Base-by-base conservation (phyloP, 2,329 filamentous ascomycete genomes). In the Xylaria arbuscula region DNA sequence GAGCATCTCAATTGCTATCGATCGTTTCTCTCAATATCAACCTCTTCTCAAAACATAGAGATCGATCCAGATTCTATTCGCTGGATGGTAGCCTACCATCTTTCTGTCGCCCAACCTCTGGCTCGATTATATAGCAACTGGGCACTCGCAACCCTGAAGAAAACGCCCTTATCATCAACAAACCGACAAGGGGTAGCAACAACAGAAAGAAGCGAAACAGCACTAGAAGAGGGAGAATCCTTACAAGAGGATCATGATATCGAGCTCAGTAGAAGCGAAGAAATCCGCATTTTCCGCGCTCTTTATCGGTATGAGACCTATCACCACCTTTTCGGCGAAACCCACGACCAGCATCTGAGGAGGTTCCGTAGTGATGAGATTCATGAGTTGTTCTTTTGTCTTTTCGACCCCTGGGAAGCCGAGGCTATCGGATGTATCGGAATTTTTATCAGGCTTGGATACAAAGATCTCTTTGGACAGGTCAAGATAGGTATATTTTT, bases 251-350 rank as follows among this genome's bases (percentile, higher is more conserved):
- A 22, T 22, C 45, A 34, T 13, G 6, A 45, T n/a, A 8, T 22
- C 9, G 17, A 53, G 24, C 34, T 57, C 38, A 66, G 63, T 34
- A 63, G 42, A 51, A 62, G 60, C 54, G 73, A 76, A 58, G 56
- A 70, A 51, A 70, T 72, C 40, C 71, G 72, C 1, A 40, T 73
- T 42, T 73, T 71, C 28, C 67, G 62, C 9, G 74, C 73, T 6
- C 28, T 75, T 22, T 75, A 75, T 57, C 72, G 70, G 2, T 70
- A 68, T 32, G 70, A 73, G 1, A 71, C 70, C 1, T 75, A 53
- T 61, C 55, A 69, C 28, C 67, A 72, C 54, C 47, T 70, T 8
- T 68, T 68, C 28, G 65, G 68, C 15, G 24, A 19, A 11, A 65
- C 68, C 40, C 15, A 60, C n/a, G 68, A 60, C 40, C 28, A 5